Conservation (phyloP, 495 filamentous ascomycete genomes). For the Patellaria atrata region DNA sequence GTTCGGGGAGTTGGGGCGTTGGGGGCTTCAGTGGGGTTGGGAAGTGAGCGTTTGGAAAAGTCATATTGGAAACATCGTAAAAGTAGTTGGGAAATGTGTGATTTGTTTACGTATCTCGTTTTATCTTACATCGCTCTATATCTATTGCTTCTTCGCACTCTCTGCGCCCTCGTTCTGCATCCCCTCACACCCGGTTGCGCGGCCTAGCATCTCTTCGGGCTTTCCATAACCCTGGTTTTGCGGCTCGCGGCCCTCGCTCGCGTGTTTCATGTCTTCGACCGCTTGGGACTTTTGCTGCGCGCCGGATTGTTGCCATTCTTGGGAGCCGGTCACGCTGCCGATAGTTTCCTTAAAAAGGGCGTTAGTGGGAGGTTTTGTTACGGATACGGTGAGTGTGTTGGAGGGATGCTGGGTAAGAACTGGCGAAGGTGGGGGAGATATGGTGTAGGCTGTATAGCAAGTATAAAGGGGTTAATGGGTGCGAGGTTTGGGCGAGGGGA, state of each 20-base stretch:
- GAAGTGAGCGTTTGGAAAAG: too few relatives aligned
- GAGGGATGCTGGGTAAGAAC: conserved; percentile 1
- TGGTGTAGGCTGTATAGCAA: neutral
- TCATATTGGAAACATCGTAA: too few relatives aligned
- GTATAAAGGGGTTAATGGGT: neutral
- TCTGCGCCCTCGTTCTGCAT: conserved; percentile 27
- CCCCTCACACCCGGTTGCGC: conserved; percentile 26
- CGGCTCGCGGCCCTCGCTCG: conserved; percentile 23
- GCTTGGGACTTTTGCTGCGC: conserved; percentile 22
- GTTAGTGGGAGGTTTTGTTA: conserved; percentile 6
- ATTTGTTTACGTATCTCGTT: too few relatives aligned
- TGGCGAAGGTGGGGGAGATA: neutral
- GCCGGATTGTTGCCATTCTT: conserved; percentile 25
- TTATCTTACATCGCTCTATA: too few relatives aligned
- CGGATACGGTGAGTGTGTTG: conserved; percentile 5
- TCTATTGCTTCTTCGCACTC: too few relatives aligned
- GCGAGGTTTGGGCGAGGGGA: too few relatives aligned
- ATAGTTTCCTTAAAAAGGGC: conserved; percentile 27
- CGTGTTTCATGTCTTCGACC: conserved; percentile 25
- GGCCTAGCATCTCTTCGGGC: conserved; percentile 26
- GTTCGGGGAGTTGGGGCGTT: too few relatives aligned
- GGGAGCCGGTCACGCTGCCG: conserved; percentile 21
- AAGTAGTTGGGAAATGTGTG: too few relatives aligned
- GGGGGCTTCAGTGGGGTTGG: too few relatives aligned
- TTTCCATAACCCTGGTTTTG: conserved; percentile 21